Evolutionary conservation across 108 stramenopile genomes (phyloP).

Genomic region (Pseudonitzschia multiseries): DNA sequence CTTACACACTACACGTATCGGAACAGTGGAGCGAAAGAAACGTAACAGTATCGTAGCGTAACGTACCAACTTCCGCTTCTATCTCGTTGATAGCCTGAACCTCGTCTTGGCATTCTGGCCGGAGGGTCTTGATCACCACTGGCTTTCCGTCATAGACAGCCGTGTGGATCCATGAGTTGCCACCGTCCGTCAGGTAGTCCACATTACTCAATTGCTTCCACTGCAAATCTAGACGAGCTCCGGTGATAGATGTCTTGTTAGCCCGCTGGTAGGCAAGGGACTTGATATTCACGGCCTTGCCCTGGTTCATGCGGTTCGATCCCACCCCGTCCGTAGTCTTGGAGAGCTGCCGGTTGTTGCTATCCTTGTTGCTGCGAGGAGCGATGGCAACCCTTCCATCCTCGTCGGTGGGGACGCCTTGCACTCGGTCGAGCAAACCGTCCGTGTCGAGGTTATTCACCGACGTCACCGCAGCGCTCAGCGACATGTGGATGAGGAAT

Average conservation of each 20-base stretch:
- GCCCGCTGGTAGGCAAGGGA: conserved; percentile 31
- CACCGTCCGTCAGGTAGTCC: conserved; percentile 91
- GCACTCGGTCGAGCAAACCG: conserved; percentile 44
- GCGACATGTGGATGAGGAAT: conserved; percentile 82
- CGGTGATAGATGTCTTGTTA: conserved; percentile 63
- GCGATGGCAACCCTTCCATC: neutral
- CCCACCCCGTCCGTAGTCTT: neutral
- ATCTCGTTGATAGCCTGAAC: conserved; percentile 89
- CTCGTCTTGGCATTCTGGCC: conserved; percentile 89
- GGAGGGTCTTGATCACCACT: conserved; percentile 88
- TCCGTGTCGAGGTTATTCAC: conserved; percentile 75
- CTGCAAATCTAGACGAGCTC: conserved; percentile 74
- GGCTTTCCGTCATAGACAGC: conserved; percentile 75
- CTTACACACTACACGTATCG: no score
- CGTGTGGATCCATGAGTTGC: conserved; percentile 91
- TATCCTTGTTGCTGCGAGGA: neutral
- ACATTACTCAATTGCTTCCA: conserved; percentile 83
- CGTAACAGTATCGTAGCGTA: no score
- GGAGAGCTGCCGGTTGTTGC: neutral
- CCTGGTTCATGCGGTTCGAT: neutral
- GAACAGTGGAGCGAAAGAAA: neutral
- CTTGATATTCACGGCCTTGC: conserved; percentile 8
- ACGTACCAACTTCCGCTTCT: conserved; percentile 75
- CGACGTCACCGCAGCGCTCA: conserved; percentile 72
- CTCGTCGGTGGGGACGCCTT: neutral